Percentiles rank a stretch among this genome's conserved stretches.
phyloP scores from a whole-genome alignment of 164 flowering plant genomes.

The Vitis cinerea region DNA sequence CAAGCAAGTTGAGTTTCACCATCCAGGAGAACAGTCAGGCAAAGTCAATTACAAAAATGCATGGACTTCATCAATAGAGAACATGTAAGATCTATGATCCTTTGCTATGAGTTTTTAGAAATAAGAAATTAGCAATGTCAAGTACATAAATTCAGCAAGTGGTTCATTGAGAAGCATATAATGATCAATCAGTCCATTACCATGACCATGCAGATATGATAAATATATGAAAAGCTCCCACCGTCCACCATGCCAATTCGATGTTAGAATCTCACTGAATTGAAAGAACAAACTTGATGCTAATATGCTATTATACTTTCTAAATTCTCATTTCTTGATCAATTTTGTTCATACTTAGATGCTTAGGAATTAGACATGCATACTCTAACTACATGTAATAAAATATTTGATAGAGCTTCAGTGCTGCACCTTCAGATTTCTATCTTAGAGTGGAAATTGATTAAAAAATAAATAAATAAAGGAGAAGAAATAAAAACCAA shows the following conservation, averaged over 20 bases:
- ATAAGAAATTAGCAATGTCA: neutral
- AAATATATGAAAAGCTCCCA: neutral
- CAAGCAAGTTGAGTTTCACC: no score
- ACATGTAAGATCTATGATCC: no score
- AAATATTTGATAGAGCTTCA: neutral
- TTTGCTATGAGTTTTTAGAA: no score
- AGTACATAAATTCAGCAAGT: neutral
- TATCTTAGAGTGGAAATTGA: neutral
- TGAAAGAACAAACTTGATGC: no score
- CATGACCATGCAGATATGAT: neutral
- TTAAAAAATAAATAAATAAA: no score
- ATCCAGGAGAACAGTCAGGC: no score
- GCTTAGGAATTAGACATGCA: no score
- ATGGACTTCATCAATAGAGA: no score
- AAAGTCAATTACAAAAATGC: no score
- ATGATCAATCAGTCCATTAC: no score
- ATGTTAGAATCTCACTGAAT: neutral
- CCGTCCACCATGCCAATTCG: neutral
- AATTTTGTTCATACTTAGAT: neutral
- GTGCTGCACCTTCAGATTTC: neutral
- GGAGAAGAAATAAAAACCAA: no score
- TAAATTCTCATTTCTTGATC: neutral
- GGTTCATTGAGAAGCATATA: no score
- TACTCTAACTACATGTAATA: neutral
- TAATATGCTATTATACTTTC: neutral